These are phyloP conservation scores for Diaporthe citrichinensis DNA, from an alignment of 2,329 filamentous ascomycete genomes.

Conservation along the genomic window DNA sequence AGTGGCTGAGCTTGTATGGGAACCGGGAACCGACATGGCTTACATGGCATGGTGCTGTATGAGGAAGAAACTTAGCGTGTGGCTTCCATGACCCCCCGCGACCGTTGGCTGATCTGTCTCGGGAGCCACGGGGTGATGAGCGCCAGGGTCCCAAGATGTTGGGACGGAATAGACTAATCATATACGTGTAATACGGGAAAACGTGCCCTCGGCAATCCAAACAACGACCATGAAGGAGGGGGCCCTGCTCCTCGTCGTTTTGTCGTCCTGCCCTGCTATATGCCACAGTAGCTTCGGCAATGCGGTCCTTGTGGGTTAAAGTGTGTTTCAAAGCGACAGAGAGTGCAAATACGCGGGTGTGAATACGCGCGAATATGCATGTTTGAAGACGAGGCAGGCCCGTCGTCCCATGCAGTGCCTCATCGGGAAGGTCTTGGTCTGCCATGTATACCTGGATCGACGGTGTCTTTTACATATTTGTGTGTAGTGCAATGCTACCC, in stretches of 20 bases:
- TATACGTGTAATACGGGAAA: slow-evolving; percentile 2
- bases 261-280: not conserved
- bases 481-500: not conserved
- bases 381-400: not conserved
- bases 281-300: slow-evolving; percentile 22
- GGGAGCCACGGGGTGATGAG: slow-evolving; percentile 33
- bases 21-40: not conserved
- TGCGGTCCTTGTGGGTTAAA: slow-evolving; percentile 10
- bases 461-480: slow-evolving; percentile 10
- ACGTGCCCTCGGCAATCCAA: not conserved
- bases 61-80: slow-evolving; percentile 20
- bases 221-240: not conserved
- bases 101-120: slow-evolving; percentile 29
- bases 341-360: slow-evolving; percentile 15
- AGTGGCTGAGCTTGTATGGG: slow-evolving; percentile 26
- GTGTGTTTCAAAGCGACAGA: slow-evolving; percentile 16
- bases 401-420: not conserved
- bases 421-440: slow-evolving; percentile 19
- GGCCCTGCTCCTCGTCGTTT: not conserved
- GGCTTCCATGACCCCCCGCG: slow-evolving; percentile 14
- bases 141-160: slow-evolving; percentile 22
- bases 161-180: not conserved
- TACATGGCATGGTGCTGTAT: not conserved
- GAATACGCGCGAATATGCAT: slow-evolving; percentile 17
- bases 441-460: slow-evolving; percentile 2